Evolutionary conservation across 2,329 filamentous ascomycete genomes (phyloP), one percentile per base, ranked within the genome.

Genomic region (Spiromastix sp.): DNA sequence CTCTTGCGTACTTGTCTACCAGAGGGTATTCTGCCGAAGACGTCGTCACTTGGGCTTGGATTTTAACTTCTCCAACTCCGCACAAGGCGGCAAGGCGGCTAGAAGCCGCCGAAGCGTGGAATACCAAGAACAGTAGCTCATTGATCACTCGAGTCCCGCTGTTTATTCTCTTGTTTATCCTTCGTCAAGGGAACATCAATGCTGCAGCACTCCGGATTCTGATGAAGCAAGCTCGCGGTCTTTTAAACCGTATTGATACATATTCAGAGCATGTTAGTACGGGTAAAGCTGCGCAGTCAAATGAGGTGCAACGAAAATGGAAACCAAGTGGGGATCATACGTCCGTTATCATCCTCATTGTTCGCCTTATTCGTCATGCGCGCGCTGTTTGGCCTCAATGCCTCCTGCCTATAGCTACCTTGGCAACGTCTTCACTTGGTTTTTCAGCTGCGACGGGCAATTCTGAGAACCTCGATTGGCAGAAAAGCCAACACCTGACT

Each of bases 351-450:
- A 48, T 55, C 13, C 50, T 70, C 19, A 58, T 67, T 33, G 48
- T 62, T 32, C 63, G 68, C 15, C 55, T 75, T 18, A 48, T 73
- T 24, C 63, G 63, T 12, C 67, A 70, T 55, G 68, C 70, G 38
- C 63, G 68, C 15, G 49, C 55, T 28, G 55, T 67, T 10, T 69
- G 64, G 61, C 70, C 71, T 2, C 51, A 59, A 20, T 57, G 61
- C 3, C 54, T 71, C 18, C 47, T 61, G 17, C 51, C 51, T 17
- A 63, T 70, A 37, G 55, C 61, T 16, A 48, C 51, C 19, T 54
- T 64, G 28, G 54, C 64, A 37, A 53, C 60, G 17, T 45, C 48
- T 9, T 55, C 56, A 42, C 40, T 64, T 24, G 42, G 38, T 20
- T 24, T 16, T 29, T 27, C 27, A 21, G 34, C 42, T 27, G 39